Evolutionary conservation across 371 early-diverging fungal species (phyloP), one percentile per base, ranked within the genome.

Genomic region (Mortierella sp.): DNA sequence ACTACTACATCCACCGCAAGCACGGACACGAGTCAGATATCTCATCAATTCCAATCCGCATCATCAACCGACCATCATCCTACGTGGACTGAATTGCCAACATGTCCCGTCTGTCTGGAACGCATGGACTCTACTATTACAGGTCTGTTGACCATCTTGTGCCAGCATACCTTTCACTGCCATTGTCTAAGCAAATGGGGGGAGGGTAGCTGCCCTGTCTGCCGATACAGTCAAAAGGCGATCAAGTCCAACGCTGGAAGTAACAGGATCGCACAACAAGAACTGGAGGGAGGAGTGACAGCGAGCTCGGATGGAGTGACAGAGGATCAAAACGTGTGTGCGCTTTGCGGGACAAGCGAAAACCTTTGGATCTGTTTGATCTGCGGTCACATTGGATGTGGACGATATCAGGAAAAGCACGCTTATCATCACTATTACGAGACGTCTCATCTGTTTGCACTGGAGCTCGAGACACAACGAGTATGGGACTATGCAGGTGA

Each of bases 401-500:
- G 94, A 12, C 79, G 93, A 22, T 84, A 96, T 63, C 86, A 89
- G 40, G 84, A 85, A 24, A 95, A 86, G 4, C 98, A 98, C 68
- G 98, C 98, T 0, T 89, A 91, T 45, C 83, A 84, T 41, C 98
- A 98, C 73, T 97, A 91, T 67, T 71, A 72, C 46, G 86, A 87
- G 28, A 94, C 95, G 0, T 71, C 81, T 19, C 98, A 98, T 71
- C 74, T 91, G 6, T 97, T 93, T 71, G 85, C 96, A 2, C 79
- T 98, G 58, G 98, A 97, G 67, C 86, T 98, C 21, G 94, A 94
- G 47, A 95, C 96, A 13, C 96, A 96, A 77, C 83, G 95, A 3
- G 95, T 98, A 19, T 98, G 98, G 98, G 98, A 98, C 73, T 98
- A 98, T 83, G 91, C 89, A 1, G 94, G 96, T 4, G 97, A 98